phyloP scores from a whole-genome alignment of 495 filamentous ascomycete genomes.

The Hypoxylon crocopeplum region DNA sequence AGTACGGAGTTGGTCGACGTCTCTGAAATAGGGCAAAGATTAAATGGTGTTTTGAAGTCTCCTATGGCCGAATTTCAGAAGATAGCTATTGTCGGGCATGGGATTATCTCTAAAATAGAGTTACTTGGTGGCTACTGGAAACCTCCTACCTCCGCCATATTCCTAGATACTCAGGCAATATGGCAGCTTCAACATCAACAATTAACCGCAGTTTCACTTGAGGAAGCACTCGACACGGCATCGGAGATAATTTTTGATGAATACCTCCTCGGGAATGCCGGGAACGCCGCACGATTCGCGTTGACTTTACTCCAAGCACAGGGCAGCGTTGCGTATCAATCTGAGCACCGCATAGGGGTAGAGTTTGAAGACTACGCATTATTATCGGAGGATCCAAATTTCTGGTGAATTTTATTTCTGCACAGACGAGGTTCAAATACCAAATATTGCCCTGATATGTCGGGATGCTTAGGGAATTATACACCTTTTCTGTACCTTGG shows the following conservation, averaged over 20 bases:
- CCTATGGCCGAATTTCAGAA: background rate
- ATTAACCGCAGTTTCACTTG: background rate
- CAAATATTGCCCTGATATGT: no score
- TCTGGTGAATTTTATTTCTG: no score
- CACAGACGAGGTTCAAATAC: no score
- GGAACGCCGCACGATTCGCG: conserved; percentile 8
- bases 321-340: background rate
- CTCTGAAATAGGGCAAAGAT: background rate
- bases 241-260: background rate
- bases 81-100: conserved; percentile 13
- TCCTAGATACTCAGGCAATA: conserved; percentile 19
- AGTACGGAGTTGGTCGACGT: background rate
- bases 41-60: background rate
- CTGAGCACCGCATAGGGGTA: background rate
- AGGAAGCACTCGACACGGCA: conserved; percentile 1
- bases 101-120: background rate
- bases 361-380: background rate
- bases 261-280: conserved; percentile 6
- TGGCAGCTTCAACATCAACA: conserved; percentile 11
- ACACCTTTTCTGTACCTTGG: background rate
- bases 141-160: background rate
- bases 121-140: conserved; percentile 6
- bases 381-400: background rate
- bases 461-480: no score
- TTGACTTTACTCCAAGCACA: conserved; percentile 13